phyloP scores from a whole-genome alignment of 495 filamentous ascomycete genomes.

The Xylaria intraflava region DNA sequence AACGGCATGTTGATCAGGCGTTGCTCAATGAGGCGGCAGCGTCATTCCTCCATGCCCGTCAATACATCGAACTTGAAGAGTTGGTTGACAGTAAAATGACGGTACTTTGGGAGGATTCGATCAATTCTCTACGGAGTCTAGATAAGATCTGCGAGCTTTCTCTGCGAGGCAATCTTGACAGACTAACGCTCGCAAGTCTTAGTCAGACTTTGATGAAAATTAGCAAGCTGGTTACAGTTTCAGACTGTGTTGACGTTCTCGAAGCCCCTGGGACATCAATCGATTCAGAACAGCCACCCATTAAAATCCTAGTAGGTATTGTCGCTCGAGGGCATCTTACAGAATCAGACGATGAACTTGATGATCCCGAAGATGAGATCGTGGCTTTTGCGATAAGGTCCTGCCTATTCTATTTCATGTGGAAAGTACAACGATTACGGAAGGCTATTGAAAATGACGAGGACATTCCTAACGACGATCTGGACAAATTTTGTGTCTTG shows the following conservation, averaged over 20 bases:
- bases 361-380: slow-evolving; percentile 67
- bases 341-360: slow-evolving; percentile 55
- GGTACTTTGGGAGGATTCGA: slow-evolving; percentile 76
- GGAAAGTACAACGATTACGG: slow-evolving; percentile 61
- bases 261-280: slow-evolving; percentile 55
- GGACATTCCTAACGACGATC: slow-evolving; percentile 40
- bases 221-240: slow-evolving; percentile 72
- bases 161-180: slow-evolving; percentile 53
- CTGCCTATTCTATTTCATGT: slow-evolving; percentile 87
- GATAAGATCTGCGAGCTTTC: slow-evolving; percentile 60
- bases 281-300: slow-evolving; percentile 41
- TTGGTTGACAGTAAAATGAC: slow-evolving; percentile 71
- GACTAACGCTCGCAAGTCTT: slow-evolving; percentile 57
- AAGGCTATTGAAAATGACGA: slow-evolving; percentile 33
- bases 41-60: slow-evolving; percentile 76
- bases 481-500: slow-evolving; percentile 53
- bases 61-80: slow-evolving; percentile 81
- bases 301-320: slow-evolving; percentile 63
- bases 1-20: slow-evolving; percentile 75
- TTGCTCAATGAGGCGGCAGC: slow-evolving; percentile 80
- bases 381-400: slow-evolving; percentile 64
- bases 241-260: slow-evolving; percentile 65
- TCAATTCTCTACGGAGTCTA: slow-evolving; percentile 61
- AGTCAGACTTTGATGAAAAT: slow-evolving; percentile 78
- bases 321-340: slow-evolving; percentile 58